phyloP scores from a whole-genome alignment of 2,329 filamentous ascomycete species.

The Sordariomycetes sp. region DNA sequence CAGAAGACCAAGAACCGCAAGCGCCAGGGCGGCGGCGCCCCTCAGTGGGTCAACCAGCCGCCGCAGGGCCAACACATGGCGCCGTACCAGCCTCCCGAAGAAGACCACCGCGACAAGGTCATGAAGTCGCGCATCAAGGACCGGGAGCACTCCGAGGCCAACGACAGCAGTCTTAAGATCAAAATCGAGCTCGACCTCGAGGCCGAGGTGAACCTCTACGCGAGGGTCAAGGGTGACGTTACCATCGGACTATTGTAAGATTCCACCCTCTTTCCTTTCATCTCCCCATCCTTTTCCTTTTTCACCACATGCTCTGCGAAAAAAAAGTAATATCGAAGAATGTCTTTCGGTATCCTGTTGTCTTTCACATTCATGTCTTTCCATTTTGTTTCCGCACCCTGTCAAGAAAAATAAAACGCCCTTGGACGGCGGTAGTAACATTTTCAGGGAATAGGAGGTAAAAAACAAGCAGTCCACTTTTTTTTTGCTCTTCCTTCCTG shows the following conservation, averaged over 20 bases:
- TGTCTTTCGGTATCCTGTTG: not conserved
- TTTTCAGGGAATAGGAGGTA: not conserved
- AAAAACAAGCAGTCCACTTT: not conserved
- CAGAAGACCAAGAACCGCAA: not conserved
- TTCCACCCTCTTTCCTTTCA: not conserved
- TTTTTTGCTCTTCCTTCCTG: not conserved
- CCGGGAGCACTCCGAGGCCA: constrained; percentile 1
- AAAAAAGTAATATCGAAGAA: not conserved
- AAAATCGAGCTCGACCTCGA: constrained; percentile 52
- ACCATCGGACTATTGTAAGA: constrained; percentile 42
- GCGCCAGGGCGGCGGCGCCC: not conserved
- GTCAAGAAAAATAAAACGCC: not conserved
- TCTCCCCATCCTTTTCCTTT: not conserved
- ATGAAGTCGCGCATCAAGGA: constrained; percentile 4
- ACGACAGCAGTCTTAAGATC: constrained; percentile 25
- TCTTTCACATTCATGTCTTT: not conserved
- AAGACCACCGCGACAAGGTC: not conserved
- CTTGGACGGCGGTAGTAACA: not conserved
- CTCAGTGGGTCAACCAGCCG: not conserved
- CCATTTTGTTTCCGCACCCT: no score
- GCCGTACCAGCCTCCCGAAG: not conserved
- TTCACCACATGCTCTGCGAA: no score
- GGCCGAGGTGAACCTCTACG: constrained; percentile 48
- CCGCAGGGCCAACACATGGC: not conserved
- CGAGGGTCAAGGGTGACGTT: constrained; percentile 46